These are phyloP conservation scores for Annulohypoxylon nitens DNA, from an alignment of 495 filamentous ascomycete species.

Conservation along the genomic window DNA sequence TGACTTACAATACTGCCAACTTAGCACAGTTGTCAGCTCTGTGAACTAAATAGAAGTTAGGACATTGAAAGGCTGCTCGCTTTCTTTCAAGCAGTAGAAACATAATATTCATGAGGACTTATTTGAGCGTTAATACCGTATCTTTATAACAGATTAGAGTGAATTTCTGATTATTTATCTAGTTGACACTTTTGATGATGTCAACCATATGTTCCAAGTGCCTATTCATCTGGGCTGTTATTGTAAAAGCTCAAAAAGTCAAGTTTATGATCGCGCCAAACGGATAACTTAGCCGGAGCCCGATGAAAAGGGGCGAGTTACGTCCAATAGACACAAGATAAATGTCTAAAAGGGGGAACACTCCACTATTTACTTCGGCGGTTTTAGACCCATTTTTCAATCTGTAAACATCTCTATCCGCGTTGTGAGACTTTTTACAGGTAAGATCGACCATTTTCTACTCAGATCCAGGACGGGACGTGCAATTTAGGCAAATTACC, in stretches of 20 bases:
- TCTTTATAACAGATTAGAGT: too few species aligned
- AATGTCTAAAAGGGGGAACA: constrained; percentile 30
- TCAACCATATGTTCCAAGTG: too few species aligned
- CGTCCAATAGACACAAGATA: constrained; percentile 26
- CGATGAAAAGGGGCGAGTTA: constrained; percentile 35
- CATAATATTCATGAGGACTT: too few species aligned
- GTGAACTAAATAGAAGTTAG: too few species aligned
- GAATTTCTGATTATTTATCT: too few species aligned
- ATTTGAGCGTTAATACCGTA: too few species aligned
- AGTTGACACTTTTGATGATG: too few species aligned
- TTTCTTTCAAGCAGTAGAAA: too few species aligned
- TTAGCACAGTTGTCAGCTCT: too few species aligned
- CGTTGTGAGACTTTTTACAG: constrained; percentile 27
- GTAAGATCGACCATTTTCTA: constrained; percentile 35
- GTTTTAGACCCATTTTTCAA: constrained; percentile 26
- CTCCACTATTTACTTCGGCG: constrained; percentile 37
- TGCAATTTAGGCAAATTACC: constrained; percentile 44
- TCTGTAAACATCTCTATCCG: constrained; percentile 28
- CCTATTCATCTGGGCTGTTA: neutral
- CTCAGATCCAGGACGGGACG: constrained; percentile 24
- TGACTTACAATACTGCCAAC: too few species aligned
- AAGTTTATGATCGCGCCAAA: neutral
- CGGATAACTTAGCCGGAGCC: constrained; percentile 39
- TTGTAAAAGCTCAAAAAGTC: neutral
- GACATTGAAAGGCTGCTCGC: too few species aligned